Percentiles rank a stretch among this genome's conserved stretches.
Evolutionary conservation across 495 filamentous ascomycete species (phyloP).

Genomic region (Penicillium tannophilum): DNA sequence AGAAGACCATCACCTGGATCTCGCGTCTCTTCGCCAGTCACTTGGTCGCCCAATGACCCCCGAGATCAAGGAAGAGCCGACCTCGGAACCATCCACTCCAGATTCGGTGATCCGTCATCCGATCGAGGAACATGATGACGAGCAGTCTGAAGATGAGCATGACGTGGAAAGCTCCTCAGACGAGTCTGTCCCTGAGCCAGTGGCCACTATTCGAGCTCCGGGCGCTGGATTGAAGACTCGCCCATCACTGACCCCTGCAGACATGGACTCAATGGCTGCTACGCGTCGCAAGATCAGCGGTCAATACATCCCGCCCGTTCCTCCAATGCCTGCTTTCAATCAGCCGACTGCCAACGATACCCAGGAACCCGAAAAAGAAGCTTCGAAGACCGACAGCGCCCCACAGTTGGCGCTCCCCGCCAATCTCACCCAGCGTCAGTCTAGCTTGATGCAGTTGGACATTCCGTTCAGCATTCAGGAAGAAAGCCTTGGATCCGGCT

Average conservation of each 20-base stretch:
- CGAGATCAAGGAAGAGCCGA: slow-evolving; percentile 51
- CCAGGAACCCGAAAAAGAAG: slow-evolving; percentile 28
- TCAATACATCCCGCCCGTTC: slow-evolving; percentile 63
- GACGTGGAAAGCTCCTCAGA: slow-evolving; percentile 34
- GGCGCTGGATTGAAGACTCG: slow-evolving; percentile 88
- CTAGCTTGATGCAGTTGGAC: slow-evolving; percentile 65
- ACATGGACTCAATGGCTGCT: slow-evolving; percentile 84
- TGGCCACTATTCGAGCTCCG: slow-evolving; percentile 88
- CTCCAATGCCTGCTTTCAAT: slow-evolving; percentile 30
- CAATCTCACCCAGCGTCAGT: slow-evolving; percentile 45
- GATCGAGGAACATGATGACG: slow-evolving; percentile 38
- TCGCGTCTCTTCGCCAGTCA: slow-evolving; percentile 53
- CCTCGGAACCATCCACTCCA: slow-evolving; percentile 73
- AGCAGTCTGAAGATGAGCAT: slow-evolving; percentile 27
- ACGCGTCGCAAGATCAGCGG: slow-evolving; percentile 82
- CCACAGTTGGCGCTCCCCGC: slow-evolving; percentile 20
- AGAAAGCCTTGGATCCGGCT: slow-evolving; percentile 70
- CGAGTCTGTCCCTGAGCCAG: slow-evolving; percentile 70
- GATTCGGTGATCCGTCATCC: slow-evolving; percentile 93
- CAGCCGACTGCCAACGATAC: slow-evolving; percentile 40
- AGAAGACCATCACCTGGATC: slow-evolving; percentile 36
- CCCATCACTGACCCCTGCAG: slow-evolving; percentile 81
- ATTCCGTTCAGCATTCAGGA: slow-evolving; percentile 59
- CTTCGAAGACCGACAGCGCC: slow-evolving; percentile 21
- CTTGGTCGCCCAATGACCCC: slow-evolving; percentile 65